Conservation (phyloP, 2,329 filamentous ascomycete genomes). For the Botrytis fabae region DNA sequence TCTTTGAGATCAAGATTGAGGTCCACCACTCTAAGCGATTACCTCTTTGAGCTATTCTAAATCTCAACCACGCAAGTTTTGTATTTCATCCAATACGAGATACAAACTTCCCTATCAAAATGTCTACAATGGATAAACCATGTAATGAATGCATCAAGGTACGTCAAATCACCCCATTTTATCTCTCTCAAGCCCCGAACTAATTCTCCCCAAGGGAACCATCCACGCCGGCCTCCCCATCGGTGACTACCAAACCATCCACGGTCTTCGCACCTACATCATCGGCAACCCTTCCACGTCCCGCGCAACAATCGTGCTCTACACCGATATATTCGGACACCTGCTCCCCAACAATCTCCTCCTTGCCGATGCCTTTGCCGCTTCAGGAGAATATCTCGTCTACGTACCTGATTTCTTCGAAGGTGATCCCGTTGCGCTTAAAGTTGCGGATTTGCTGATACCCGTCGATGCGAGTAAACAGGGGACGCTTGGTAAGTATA, state of each 20-base stretch:
- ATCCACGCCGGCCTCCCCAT: constrained; percentile 43
- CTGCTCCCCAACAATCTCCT: constrained; percentile 40
- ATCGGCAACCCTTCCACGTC: constrained; percentile 40
- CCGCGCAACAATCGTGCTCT: constrained; percentile 39
- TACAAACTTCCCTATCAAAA: neutral
- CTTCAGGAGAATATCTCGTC: constrained; percentile 39
- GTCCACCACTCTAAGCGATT: neutral
- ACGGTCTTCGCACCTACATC: constrained; percentile 44
- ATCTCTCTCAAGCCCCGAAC: constrained; percentile 8
- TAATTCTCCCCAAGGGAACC: constrained; percentile 43
- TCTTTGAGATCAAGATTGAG: neutral
- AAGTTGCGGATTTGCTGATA: constrained; percentile 42
- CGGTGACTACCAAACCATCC: constrained; percentile 44
- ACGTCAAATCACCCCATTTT: neutral
- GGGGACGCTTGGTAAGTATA: constrained; percentile 43
- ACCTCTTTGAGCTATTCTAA: neutral
- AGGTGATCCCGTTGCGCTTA: constrained; percentile 40
- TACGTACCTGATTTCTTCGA: constrained; percentile 42
- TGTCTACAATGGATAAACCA: neutral
- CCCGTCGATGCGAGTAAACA: constrained; percentile 43
- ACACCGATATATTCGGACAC: constrained; percentile 40
- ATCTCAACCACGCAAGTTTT: neutral
- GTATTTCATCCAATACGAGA: neutral
- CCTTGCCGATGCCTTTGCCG: constrained; percentile 40
- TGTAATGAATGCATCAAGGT: constrained; percentile 13